These are phyloP conservation scores for Raddia guianensis DNA, from an alignment of 176 grass and related monocot genomes.

Conservation along the genomic window DNA sequence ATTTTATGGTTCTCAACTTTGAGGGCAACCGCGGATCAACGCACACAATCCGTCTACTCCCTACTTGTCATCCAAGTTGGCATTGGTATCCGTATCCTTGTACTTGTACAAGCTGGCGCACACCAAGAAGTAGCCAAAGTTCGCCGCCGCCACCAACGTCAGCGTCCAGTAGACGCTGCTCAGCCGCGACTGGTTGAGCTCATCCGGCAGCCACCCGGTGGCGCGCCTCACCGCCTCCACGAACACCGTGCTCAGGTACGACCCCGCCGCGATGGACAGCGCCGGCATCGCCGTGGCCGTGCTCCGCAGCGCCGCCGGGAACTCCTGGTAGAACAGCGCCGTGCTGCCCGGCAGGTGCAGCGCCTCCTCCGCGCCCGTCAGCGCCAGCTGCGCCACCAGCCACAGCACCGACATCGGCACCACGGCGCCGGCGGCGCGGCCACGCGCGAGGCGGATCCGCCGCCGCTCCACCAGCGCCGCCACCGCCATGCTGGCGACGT, in stretches of 20 bases:
- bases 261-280: constrained; percentile 28
- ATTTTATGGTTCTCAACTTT: no score
- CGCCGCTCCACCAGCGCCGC: constrained; percentile 43
- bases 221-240: not conserved
- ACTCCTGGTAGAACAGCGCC: constrained; percentile 38
- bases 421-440: not conserved
- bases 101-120: constrained; percentile 34
- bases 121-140: constrained; percentile 40
- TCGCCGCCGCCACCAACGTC: not conserved
- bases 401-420: constrained; percentile 47
- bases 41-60: no score
- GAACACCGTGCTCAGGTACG: constrained; percentile 41
- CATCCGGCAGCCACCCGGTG: constrained; percentile 41
- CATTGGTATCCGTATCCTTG: not conserved
- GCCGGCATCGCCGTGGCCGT: constrained; percentile 45
- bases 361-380: constrained; percentile 37
- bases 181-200: constrained; percentile 37
- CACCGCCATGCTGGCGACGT: constrained; percentile 25
- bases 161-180: constrained; percentile 41
- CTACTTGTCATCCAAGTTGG: no score
- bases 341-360: constrained; percentile 40
- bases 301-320: constrained; percentile 40
- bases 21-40: no score
- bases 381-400: constrained; percentile 23
- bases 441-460: constrained; percentile 18